Evolutionary conservation across 1,284 basidiomycete species (phyloP), one percentile per base, ranked within the genome.

Genomic region (Leucoagaricus sp.): DNA sequence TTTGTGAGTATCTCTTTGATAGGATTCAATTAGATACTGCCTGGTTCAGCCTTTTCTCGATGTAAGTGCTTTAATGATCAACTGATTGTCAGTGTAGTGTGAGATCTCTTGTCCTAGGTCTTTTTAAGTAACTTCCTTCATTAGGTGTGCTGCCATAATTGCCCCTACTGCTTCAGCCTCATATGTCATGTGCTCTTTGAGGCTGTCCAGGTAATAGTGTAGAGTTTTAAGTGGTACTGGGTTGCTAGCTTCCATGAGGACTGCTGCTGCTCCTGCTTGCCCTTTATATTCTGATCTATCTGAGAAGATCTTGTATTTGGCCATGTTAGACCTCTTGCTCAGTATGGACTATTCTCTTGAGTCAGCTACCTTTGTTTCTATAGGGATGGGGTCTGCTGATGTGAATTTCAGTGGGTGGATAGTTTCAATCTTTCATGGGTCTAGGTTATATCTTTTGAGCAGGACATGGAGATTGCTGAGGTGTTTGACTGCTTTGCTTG

Each of bases 121-220:
- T 25, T 17, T 34, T 28, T 21, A 8, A 8, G n/a, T 2, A 4
- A 26, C 21, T 12, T 23, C 4, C 34, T 31, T 17, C 21, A 34
- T 15, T 19, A 28, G 12, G 6, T 55, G 21, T 15, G 59, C 23
- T 0, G 58, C 69, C 7, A 70, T 55, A 4, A 68, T 29, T 1
- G 58, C 26, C 1, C 69, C 68, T 12, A 65, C 61, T 12, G 36
- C 29, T 56, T 71, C 67, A 6, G 58, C 64, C n/a, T 71, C 64
- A 49, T 62, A 68, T 3, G 59, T 62, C 6, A 65, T 66, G 61
- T 67, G 61, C 9, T 61, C 23, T 0, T 5, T 40, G 13, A 7
- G 23, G 1, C 15, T 15, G 0, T 69, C 68, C 0, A 71, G 56
- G 21, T 64, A 55, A 47, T 53, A 58, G 29, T 46, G 54, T 7